phyloP scores from a whole-genome alignment of 768 basidiomycete genomes.

The Mycena leptocephala region DNA sequence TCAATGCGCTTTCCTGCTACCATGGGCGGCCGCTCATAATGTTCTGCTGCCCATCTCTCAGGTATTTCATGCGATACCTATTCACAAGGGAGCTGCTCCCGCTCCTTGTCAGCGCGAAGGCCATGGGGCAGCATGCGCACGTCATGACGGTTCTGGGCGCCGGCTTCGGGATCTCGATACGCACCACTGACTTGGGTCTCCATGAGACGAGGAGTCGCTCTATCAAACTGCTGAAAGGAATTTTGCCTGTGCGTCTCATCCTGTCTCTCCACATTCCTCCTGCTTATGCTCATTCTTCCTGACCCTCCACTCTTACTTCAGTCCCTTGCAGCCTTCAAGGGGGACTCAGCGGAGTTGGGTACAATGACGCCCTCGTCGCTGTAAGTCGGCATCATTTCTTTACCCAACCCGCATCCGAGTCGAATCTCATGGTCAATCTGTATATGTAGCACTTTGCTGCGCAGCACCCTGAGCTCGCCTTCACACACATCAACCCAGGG shows the following conservation, averaged over 20 bases:
- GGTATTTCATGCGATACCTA: conserved; percentile 38
- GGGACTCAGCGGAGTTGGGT: neutral
- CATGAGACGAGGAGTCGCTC: too few relatives aligned
- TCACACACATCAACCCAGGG: conserved; percentile 44
- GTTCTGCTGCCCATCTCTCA: too few relatives aligned
- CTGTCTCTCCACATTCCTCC: neutral
- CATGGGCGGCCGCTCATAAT: too few relatives aligned
- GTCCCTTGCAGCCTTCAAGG: neutral
- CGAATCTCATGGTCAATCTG: neutral
- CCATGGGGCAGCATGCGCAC: conserved; percentile 35
- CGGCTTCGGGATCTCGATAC: conserved; percentile 21
- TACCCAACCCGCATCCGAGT: neutral
- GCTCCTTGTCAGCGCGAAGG: conserved; percentile 46
- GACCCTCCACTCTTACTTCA: neutral
- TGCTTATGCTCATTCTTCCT: neutral
- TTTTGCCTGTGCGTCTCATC: neutral
- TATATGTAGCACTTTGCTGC: conserved; percentile 41
- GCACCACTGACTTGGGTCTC: too few relatives aligned
- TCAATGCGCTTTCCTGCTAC: too few relatives aligned
- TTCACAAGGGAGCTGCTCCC: conserved; percentile 52
- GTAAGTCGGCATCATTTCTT: neutral
- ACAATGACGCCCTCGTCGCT: conserved; percentile 13
- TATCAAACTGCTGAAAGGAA: neutral
- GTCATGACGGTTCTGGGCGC: conserved; percentile 25
- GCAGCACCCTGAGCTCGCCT: conserved; percentile 35